Base-by-base conservation (phyloP, 805 yeast species). In the Kurtzmaniella cleridarum region DNA sequence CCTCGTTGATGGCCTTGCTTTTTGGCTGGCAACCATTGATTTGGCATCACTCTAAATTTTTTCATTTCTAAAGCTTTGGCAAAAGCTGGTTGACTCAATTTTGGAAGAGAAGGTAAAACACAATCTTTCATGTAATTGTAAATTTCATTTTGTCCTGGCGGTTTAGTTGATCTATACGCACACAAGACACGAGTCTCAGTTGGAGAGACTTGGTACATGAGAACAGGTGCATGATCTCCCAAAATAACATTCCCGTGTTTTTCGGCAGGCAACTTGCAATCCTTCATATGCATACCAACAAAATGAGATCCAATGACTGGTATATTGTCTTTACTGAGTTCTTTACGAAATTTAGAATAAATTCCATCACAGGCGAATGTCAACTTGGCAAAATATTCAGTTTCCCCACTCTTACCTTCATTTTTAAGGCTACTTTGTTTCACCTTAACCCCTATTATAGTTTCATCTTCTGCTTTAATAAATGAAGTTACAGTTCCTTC, bases 301-400 rank as follows among this genome's bases (percentile, higher is more conserved):
- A 93, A 93, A 54, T 91, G 85, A 7, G 96, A 87, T 15, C 81
- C 84, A 15, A 86, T 75, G 0, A 59, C 51, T 10, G 98, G 95
- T 16, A 74, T 71, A 48, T 78, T 76, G 26, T 71, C 69, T n/a
- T 72, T 60, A 15, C 78, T 66, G 35, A 85, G 71, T 42, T 81
- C 82, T 57, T 79, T 85, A 58, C 98, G 76, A 69, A 91, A 88
- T 60, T 83, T 89, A 41, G 97, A 90, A 55, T 87, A 88, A 41
- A 91, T 90, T 43, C 98, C 98, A 61, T 93, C 98, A 55, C 95
- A 87, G 35, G 84, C 76, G 24, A 89, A 70, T 5, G 91, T 84
- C 41, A 89, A 55, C 40, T 78, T 76, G 3, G 84, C 86, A 15
- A 61, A 60, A 64, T 72, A 79, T 5, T 68, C 40, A 13, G 35